These are phyloP conservation scores for Raphidocelis subcapitata DNA, from an alignment of 139 green algal genomes.

Conservation along the genomic window DNA sequence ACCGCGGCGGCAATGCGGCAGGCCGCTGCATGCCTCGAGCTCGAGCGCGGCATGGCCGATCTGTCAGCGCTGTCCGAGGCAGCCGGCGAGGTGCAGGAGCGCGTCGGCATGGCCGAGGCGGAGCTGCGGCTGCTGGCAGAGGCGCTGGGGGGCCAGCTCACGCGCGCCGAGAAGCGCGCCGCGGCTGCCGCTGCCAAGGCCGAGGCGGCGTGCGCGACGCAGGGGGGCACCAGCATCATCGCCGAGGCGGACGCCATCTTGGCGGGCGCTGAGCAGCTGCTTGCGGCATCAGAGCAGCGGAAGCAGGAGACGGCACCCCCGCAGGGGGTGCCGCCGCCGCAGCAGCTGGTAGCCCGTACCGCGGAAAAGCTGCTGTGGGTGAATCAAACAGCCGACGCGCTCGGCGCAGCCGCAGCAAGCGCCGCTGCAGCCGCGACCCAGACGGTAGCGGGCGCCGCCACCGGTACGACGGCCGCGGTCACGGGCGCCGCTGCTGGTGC, in stretches of 20 bases:
- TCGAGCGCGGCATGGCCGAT: constrained; percentile 7
- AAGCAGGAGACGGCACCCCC: neutral
- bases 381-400: neutral
- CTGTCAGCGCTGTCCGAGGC: neutral
- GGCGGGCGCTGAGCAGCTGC: neutral
- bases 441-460: no score
- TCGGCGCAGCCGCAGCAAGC: neutral
- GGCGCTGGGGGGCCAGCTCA: neutral
- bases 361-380: neutral
- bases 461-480: neutral
- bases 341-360: neutral
- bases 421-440: no score
- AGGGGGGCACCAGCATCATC: neutral
- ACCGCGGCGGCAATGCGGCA: neutral
- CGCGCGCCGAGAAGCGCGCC: neutral
- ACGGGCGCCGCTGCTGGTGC: neutral
- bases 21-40: neutral
- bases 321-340: neutral
- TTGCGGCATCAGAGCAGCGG: neutral
- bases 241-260: neutral
- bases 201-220: neutral
- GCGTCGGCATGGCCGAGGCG: constrained; percentile 12
- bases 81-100: constrained; percentile 1
- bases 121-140: constrained; percentile 6
- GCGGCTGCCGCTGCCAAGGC: neutral